These are phyloP conservation scores for Claviceps monticola DNA, from an alignment of 2,329 filamentous ascomycete genomes.

Conservation along the genomic window DNA sequence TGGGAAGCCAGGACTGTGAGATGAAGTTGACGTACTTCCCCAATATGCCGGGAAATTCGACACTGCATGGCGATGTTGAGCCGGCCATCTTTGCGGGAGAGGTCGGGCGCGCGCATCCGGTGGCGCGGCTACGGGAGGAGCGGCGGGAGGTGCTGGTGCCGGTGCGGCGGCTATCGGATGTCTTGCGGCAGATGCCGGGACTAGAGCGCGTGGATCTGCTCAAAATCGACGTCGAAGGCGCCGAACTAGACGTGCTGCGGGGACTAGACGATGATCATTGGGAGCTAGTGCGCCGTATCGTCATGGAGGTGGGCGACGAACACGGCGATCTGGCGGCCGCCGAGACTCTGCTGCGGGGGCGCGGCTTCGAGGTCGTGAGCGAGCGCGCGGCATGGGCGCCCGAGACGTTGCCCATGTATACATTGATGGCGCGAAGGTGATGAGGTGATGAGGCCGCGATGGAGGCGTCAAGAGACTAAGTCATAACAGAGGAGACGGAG, in stretches of 20 bases:
- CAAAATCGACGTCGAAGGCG: conserved; percentile 16
- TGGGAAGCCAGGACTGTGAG: conserved; percentile 3
- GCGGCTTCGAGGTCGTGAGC: conserved; percentile 10
- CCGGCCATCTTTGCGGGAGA: neutral
- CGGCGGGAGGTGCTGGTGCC: conserved; percentile 6
- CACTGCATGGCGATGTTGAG: conserved; percentile 10
- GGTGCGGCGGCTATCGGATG: conserved; percentile 9
- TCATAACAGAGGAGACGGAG: neutral
- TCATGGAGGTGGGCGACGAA: conserved; percentile 10
- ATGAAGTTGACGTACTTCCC: conserved; percentile 10
- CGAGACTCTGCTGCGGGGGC: conserved; percentile 8
- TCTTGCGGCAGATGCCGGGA: conserved; percentile 6
- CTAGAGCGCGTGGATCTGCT: conserved; percentile 12
- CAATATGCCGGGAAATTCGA: conserved; percentile 12
- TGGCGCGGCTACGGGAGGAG: conserved; percentile 3
- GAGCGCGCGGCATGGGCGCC: conserved; percentile 5
- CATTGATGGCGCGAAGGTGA: neutral
- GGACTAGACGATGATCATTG: conserved; percentile 13
- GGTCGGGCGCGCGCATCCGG: neutral
- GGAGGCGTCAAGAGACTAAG: neutral
- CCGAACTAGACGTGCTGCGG: conserved; percentile 11
- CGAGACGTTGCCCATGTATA: neutral
- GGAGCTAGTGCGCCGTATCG: conserved; percentile 9
- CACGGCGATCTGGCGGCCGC: conserved; percentile 5
- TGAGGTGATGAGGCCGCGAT: neutral